Evolutionary conservation across 768 basidiomycete genomes (phyloP).

Genomic region (Termitomyces sp.): DNA sequence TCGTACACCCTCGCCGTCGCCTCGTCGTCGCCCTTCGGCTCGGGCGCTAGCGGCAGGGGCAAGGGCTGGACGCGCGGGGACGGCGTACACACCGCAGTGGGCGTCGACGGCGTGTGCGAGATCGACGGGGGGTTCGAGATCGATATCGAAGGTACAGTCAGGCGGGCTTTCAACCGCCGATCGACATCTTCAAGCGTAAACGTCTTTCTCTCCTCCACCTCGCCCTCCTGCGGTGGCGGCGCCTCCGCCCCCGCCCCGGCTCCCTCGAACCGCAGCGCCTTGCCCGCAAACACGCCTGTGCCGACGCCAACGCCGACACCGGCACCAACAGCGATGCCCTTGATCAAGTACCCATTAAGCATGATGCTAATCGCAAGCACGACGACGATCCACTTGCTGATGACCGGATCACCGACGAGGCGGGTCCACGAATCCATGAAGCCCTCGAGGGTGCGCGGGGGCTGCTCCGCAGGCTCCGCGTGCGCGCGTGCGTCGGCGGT

Average conservation of each 20-base stretch:
- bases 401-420: conserved; percentile 89
- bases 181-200: conserved; percentile 58
- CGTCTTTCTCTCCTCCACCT: conserved; percentile 17
- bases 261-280: conserved; percentile 12
- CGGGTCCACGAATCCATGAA: conserved; percentile 90
- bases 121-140: background rate
- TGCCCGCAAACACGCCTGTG: conserved; percentile 18
- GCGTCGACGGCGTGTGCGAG: background rate
- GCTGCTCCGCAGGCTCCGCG: conserved; percentile 10
- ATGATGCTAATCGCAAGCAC: conserved; percentile 80
- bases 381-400: conserved; percentile 93
- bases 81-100: background rate
- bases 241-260: conserved; percentile 1
- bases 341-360: conserved; percentile 90
- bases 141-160: conserved; percentile 5
- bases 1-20: conserved; percentile 47
- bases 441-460: conserved; percentile 52
- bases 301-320: conserved; percentile 20
- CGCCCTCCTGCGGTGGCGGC: conserved; percentile 2
- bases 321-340: conserved; percentile 66
- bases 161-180: conserved; percentile 35
- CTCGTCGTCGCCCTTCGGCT: background rate
- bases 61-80: background rate
- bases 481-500: background rate
- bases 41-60: conserved; percentile 1